These are phyloP conservation scores for Plasmodium chabaudi DNA, from an alignment of 169 alveolate species.

Conservation along the genomic window DNA sequence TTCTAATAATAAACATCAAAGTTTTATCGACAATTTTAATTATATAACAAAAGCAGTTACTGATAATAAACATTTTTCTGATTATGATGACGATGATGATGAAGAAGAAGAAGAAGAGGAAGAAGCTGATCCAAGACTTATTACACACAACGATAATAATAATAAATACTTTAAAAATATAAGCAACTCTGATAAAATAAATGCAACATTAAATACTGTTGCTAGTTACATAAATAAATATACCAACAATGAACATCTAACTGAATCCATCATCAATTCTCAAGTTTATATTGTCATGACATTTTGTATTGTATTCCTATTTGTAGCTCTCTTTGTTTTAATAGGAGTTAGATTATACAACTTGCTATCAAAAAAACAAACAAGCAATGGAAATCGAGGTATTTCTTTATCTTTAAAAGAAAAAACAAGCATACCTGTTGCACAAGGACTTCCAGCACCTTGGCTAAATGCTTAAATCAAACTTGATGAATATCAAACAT, in stretches of 20 bases:
- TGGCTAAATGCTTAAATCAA: constrained; percentile 30
- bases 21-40: too few species aligned
- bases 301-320: constrained; percentile 1
- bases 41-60: too few species aligned
- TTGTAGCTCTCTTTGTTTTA: background rate
- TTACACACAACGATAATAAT: background rate
- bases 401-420: constrained; percentile 6
- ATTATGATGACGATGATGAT: background rate
- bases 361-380: background rate
- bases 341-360: background rate
- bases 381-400: background rate
- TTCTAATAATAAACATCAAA: too few species aligned
- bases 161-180: background rate
- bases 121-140: background rate
- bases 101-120: background rate
- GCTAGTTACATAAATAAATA: background rate
- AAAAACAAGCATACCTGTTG: constrained; percentile 9
- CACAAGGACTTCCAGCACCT: constrained; percentile 33
- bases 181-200: background rate
- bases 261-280: background rate
- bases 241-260: background rate
- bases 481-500: too few species aligned
- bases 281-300: background rate
- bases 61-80: too few species aligned
- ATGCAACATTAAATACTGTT: background rate